A percentile compares a stretch with the other conserved stretches of the same genome.
These are phyloP conservation scores for Podaxis sp. DNA, from an alignment of 768 basidiomycete species.

Conservation along the genomic window DNA sequence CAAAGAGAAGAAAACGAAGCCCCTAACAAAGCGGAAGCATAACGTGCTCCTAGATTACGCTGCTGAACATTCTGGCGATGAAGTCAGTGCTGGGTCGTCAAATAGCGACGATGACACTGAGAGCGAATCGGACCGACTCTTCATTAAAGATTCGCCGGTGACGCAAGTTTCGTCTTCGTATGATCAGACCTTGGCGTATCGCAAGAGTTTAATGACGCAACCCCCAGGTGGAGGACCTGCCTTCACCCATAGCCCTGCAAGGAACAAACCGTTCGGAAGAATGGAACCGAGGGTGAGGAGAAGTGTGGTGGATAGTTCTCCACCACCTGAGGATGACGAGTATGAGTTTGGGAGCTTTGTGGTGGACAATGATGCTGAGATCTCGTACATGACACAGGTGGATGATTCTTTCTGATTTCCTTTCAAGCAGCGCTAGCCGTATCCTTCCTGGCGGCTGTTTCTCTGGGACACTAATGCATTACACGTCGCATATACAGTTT, in stretches of 20 bases:
- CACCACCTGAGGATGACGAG: conserved; percentile 47
- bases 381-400: conserved; percentile 38
- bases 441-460: not conserved
- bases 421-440: not conserved
- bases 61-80: conserved; percentile 80
- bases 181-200: conserved; percentile 69
- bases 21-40: conserved; percentile 22
- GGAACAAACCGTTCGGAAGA: conserved; percentile 42
- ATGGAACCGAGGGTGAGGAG: conserved; percentile 24
- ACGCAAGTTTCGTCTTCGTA: conserved; percentile 74
- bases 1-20: conserved; percentile 20
- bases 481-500: not conserved
- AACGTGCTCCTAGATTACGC: conserved; percentile 61
- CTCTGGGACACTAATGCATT: not conserved
- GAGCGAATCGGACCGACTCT: conserved; percentile 65
- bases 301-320: conserved; percentile 47
- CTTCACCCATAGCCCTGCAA: conserved; percentile 53
- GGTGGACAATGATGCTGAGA: conserved; percentile 74
- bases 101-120: conserved; percentile 54
- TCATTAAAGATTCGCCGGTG: conserved; percentile 58
- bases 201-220: conserved; percentile 73
- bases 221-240: conserved; percentile 46
- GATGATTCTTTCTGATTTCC: conserved; percentile 6
- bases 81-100: conserved; percentile 63
- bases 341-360: conserved; percentile 80